Evolutionary conservation across 441 rosid species (phyloP).

Genomic region (Rhodomyrtus psidioides): DNA sequence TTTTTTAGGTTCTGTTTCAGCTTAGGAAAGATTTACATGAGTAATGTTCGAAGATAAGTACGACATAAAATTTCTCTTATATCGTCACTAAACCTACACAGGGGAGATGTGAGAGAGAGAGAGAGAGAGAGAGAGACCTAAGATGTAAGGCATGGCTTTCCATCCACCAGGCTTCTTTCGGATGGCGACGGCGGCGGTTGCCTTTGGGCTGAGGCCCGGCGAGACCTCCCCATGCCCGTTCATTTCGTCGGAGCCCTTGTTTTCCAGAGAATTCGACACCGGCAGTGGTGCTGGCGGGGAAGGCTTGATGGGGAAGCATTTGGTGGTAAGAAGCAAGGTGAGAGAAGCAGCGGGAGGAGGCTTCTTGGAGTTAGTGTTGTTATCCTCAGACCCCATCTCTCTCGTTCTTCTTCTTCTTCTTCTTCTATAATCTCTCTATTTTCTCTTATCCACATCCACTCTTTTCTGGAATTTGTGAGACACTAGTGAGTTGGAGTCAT

Average conservation of each 20-base stretch:
- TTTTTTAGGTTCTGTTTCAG: not conserved
- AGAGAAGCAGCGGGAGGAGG: constrained; percentile 3
- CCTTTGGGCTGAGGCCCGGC: not conserved
- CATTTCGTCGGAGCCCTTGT: constrained; percentile 1
- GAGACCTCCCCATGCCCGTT: not conserved
- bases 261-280: not conserved
- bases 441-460: not conserved
- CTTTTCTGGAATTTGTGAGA: not conserved
- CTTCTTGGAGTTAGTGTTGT: not conserved
- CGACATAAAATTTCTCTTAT: not conserved
- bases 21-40: not conserved
- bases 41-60: not conserved
- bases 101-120: not conserved
- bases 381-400: constrained; percentile 2
- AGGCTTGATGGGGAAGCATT: constrained; percentile 6
- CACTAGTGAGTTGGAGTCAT: not conserved
- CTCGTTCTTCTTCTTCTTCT: not conserved
- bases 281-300: not conserved
- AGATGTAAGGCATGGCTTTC: constrained; percentile 71
- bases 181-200: not conserved
- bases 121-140: constrained; percentile 37
- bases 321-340: constrained; percentile 7
- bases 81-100: not conserved
- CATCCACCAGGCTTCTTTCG: constrained; percentile 60
- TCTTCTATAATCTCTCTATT: not conserved